phyloP scores from a whole-genome alignment of 169 alveolate genomes.

The Cyclospora cayetanensis region DNA sequence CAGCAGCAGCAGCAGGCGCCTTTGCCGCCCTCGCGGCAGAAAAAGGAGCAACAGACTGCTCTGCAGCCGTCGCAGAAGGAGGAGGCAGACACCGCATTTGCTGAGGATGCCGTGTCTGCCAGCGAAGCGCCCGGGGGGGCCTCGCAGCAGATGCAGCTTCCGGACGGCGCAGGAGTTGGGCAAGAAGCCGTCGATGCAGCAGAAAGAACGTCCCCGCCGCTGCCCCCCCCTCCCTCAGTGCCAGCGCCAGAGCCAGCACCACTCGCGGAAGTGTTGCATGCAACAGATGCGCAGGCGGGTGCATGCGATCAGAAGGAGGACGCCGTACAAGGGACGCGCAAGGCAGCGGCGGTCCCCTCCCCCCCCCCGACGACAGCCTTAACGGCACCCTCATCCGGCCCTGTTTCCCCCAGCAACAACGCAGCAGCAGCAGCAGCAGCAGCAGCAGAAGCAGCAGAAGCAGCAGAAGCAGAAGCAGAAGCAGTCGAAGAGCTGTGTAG shows the following conservation, averaged over 20 bases:
- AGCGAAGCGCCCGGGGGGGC: no score
- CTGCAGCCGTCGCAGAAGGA: not conserved
- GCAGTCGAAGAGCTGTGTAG: not conserved
- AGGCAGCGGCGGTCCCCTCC: not conserved
- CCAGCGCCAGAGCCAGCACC: not conserved
- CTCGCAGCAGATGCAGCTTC: no score
- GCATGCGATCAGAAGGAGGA: not conserved
- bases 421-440: not conserved
- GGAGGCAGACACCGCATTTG: no score
- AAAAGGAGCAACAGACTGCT: not conserved
- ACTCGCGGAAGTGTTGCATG: not conserved
- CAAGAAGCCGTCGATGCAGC: no score
- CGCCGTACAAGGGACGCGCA: not conserved
- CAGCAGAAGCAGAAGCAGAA: conserved; percentile 37
- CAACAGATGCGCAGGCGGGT: not conserved
- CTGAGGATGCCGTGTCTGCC: no score
- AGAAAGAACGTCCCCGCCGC: no score
- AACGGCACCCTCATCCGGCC: not conserved
- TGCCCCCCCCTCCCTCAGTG: not conserved
- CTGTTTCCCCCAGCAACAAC: not conserved
- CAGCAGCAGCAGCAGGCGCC: not conserved
- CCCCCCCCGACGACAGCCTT: not conserved
- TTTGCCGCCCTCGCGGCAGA: not conserved
- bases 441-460: not conserved
- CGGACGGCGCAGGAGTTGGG: no score